These are phyloP conservation scores for Syncephalis plumigaleata DNA, from an alignment of 371 early-diverging fungal species.

Conservation along the genomic window DNA sequence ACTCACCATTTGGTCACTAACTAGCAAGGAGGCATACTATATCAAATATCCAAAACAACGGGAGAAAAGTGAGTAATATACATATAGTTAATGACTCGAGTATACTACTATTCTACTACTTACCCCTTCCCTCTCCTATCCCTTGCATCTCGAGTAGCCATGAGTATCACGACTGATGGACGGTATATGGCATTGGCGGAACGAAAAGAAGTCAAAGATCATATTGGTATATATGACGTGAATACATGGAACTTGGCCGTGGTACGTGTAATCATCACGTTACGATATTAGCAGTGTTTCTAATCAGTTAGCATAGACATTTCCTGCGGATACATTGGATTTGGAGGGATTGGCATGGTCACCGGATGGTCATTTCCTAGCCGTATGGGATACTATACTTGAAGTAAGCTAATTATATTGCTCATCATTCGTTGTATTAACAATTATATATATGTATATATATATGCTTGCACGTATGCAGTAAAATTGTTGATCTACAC, in stretches of 20 bases:
- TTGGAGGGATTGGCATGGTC: conserved; percentile 59
- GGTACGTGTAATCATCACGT: conserved; percentile 14
- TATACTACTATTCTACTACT: background rate
- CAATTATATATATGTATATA: background rate
- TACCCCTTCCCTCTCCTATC: background rate
- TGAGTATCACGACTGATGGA: conserved; percentile 38
- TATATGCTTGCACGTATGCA: conserved; percentile 9
- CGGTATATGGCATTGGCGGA: conserved; percentile 43
- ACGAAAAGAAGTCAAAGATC: conserved; percentile 43
- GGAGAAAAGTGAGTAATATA: conserved; percentile 22
- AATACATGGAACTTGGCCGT: conserved; percentile 35
- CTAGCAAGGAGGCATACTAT: conserved; percentile 21
- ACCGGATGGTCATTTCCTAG: conserved; percentile 59
- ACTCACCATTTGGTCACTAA: conserved; percentile 38
- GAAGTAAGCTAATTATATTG: conserved; percentile 16
- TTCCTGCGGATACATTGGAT: conserved; percentile 47
- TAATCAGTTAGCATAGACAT: conserved; percentile 18
- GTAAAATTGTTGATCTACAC: conserved; percentile 49
- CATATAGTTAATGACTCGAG: too few species aligned
- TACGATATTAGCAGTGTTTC: background rate
- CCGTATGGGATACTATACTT: conserved; percentile 43
- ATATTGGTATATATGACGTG: conserved; percentile 44
- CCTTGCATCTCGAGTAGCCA: conserved; percentile 17
- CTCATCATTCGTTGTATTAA: background rate
- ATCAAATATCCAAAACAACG: conserved; percentile 42